Base-by-base conservation (phyloP, 1,284 basidiomycete species). In the Tilletia indica region DNA sequence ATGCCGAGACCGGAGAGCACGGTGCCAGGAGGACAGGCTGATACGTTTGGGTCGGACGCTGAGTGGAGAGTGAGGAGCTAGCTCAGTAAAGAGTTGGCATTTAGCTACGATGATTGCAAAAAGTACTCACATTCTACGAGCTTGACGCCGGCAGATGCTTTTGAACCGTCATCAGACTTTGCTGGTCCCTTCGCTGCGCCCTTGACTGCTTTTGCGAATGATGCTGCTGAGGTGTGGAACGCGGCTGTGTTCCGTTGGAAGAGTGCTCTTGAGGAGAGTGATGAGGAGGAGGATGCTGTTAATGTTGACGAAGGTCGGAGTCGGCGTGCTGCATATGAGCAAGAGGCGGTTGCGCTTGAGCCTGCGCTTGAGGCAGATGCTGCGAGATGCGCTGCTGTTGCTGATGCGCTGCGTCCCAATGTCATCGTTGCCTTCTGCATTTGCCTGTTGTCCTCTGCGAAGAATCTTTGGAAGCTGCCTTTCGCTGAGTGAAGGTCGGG, bases 1-100 rank as follows among this genome's bases (percentile, higher is more conserved):
- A 93, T 93, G 73, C 91, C 90, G 6, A 94, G 84, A 2, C 93
- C 93, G 9, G 87, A 87, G 48, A 97, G 86, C 2, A 92, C 69
- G 91, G 71, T 97, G 92, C 83, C 86, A 94, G 49, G 78, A 1
- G 80, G 82, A 39, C 80, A 81, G 36, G 77, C 78, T 14, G 81
- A 83, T 3, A 64, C 61, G 34, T 64, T 64, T 64, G 61, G 61
- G 36, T 64, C 61, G 34, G 61, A 38, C 14, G 61, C 61, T 64
- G 61, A 25, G 51, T 63, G 34, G 21, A 63, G 34, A 11, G 21
- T n/a, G 4, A 54, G 4, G n/a, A 36, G 16, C n/a, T 2, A 42
- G 61, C 1, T 64, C 16, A 12, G 19, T 16, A 19, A 14, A 63
- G 25, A 8, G 5, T 5, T 11, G 16, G 58, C 58, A 36, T 34